These are phyloP conservation scores for Tylopilus sp. DNA, from an alignment of 1,284 basidiomycete species.

Conservation along the genomic window DNA sequence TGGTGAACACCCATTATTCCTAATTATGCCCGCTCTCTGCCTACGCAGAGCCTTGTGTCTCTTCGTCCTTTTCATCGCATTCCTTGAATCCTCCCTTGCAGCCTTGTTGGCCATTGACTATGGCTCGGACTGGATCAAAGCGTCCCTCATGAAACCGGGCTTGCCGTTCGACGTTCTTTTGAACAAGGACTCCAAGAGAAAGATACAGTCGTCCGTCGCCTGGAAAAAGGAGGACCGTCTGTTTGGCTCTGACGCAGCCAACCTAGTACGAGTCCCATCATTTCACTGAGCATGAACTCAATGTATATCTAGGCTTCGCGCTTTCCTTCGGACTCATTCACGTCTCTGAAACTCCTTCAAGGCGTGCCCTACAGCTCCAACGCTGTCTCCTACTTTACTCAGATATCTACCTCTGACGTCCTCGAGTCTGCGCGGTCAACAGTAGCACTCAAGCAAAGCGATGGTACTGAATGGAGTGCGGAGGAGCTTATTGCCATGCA, in stretches of 20 bases:
- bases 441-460: conserved; percentile 51
- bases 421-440: conserved; percentile 60
- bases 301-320: conserved; percentile 66
- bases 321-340: conserved; percentile 86
- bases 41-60: conserved; percentile 30
- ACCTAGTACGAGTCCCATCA: conserved; percentile 59
- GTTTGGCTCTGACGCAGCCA: conserved; percentile 86
- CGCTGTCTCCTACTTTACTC: conserved; percentile 58
- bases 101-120: conserved; percentile 92
- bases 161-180: conserved; percentile 94
- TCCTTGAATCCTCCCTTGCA: conserved; percentile 29
- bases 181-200: conserved; percentile 95
- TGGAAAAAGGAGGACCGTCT: conserved; percentile 88
- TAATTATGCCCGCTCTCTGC: conserved; percentile 24
- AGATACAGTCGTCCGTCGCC: conserved; percentile 84
- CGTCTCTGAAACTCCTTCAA: conserved; percentile 85
- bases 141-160: conserved; percentile 94
- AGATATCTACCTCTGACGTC: conserved; percentile 61
- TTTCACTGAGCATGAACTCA: conserved; percentile 2
- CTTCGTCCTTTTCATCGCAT: conserved; percentile 21
- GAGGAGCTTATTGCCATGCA: conserved; percentile 97
- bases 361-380: conserved; percentile 67
- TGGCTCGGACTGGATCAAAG: conserved; percentile 94
- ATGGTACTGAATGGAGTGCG: conserved; percentile 71
- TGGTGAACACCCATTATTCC: conserved; percentile 14